Conservation (phyloP, 2,329 filamentous ascomycete species). For the Dothiorella sarmentorum region DNA sequence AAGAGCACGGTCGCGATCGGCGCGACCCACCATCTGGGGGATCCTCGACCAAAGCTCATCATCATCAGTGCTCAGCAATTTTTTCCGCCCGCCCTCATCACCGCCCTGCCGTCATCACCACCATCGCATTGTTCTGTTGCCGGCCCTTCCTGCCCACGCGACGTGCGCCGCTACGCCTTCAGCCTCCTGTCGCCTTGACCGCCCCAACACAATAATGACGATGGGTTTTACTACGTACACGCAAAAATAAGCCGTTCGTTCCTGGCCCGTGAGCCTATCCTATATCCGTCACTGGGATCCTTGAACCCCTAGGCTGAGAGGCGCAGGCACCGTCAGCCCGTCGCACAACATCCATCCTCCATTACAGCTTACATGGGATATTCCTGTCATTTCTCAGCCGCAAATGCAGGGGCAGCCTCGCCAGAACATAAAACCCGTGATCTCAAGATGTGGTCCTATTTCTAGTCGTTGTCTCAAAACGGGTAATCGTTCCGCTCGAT, state of each 20-base stretch:
- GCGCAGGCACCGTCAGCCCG: constrained; percentile 12
- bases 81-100: not conserved
- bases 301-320: not conserved
- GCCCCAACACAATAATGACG: no score
- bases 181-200: no score
- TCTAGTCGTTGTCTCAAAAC: no score
- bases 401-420: constrained; percentile 3
- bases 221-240: no score
- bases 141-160: no score
- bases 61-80: not conserved
- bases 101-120: not conserved
- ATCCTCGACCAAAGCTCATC: constrained; percentile 5
- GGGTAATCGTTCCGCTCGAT: no score
- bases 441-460: no score
- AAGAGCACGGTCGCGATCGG: constrained; percentile 4
- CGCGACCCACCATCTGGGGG: constrained; percentile 9
- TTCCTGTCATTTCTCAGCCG: constrained; percentile 10
- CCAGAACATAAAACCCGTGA: no score
- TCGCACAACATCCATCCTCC: constrained; percentile 9
- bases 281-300: no score
- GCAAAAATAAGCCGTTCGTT: no score
- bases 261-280: constrained; percentile 5
- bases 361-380: constrained; percentile 11
- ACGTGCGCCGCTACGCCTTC: no score
- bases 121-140: not conserved